A percentile compares a stretch with the other conserved stretches of the same genome.
Evolutionary conservation across 495 filamentous ascomycete genomes (phyloP).

Genomic region (Xylaria flabelliformis): DNA sequence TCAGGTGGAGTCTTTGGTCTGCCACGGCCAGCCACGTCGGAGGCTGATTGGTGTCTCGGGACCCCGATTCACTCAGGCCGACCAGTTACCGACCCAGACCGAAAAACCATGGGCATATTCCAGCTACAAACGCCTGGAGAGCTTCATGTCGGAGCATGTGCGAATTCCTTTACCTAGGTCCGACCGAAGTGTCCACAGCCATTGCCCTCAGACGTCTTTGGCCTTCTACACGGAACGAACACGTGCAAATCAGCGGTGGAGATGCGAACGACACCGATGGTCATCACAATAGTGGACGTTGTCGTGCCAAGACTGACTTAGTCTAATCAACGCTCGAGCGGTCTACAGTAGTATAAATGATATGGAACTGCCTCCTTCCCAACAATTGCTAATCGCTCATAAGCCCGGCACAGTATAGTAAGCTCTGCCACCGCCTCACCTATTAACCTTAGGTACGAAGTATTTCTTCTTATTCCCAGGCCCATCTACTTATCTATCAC

Average conservation of each 20-base stretch:
- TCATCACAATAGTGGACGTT: background rate
- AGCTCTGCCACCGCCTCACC: constrained; percentile 6
- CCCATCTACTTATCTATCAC: background rate
- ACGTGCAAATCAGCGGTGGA: background rate
- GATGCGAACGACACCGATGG: background rate
- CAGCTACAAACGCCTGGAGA: background rate
- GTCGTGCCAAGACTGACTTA: background rate
- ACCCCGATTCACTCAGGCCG: constrained; percentile 23
- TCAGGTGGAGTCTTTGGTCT: background rate
- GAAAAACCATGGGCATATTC: background rate
- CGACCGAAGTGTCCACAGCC: background rate
- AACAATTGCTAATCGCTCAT: constrained; percentile 14
- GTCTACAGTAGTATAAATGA: background rate
- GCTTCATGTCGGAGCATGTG: constrained; percentile 16
- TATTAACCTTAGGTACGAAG: too few species aligned
- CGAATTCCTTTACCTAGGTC: constrained; percentile 11
- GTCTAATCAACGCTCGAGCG: background rate
- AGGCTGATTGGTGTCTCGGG: constrained; percentile 22
- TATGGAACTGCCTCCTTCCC: constrained; percentile 7
- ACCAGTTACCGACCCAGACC: constrained; percentile 18
- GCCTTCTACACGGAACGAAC: background rate
- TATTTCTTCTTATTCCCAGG: background rate
- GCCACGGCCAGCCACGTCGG: background rate
- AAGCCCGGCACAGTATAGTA: constrained; percentile 30
- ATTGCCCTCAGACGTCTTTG: background rate